phyloP scores from a whole-genome alignment of 1,139 yeast genomes.

The Blastobotrys proliferans region DNA sequence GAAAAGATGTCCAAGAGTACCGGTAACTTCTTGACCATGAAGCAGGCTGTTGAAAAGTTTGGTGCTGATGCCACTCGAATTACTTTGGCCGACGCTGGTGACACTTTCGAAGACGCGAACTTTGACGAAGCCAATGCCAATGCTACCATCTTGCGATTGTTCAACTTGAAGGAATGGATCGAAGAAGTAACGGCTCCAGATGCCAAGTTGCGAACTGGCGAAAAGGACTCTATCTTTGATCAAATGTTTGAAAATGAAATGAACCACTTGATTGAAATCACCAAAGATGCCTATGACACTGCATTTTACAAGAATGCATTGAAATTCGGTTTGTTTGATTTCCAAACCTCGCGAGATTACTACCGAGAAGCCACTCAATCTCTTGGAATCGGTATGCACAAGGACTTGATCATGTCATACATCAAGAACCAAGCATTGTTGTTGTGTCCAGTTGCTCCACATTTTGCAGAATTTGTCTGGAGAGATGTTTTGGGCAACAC shows the following conservation, averaged over 20 bases:
- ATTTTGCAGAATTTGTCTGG: conserved; percentile 86
- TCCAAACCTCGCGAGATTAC: conserved; percentile 92
- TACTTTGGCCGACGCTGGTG: conserved; percentile 99
- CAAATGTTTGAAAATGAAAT: conserved; percentile 89
- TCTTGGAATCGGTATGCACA: conserved; percentile 64
- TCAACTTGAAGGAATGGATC: conserved; percentile 92
- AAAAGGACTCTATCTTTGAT: conserved; percentile 66
- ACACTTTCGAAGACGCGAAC: conserved; percentile 94
- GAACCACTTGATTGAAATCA: conserved; percentile 72
- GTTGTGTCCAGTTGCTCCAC: conserved; percentile 93
- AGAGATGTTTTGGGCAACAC: conserved; percentile 65
- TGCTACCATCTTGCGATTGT: conserved; percentile 92
- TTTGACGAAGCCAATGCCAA: conserved; percentile 96
- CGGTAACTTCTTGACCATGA: conserved; percentile 92
- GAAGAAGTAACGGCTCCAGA: conserved; percentile 60
- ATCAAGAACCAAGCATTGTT: conserved; percentile 82
- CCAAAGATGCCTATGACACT: conserved; percentile 62
- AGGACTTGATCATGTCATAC: conserved; percentile 72
- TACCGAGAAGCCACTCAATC: conserved; percentile 75
- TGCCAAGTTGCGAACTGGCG: conserved; percentile 65
- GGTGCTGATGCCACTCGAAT: conserved; percentile 99
- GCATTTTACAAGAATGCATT: conserved; percentile 87
- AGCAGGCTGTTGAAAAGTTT: conserved; percentile 76
- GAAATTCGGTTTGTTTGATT: conserved; percentile 87
- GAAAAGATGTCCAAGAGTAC: conserved; percentile 98